A percentile compares a stretch with the other conserved stretches of the same genome.
Evolutionary conservation across 2,329 filamentous ascomycete species (phyloP).

Genomic region (Colletotrichum filicis): DNA sequence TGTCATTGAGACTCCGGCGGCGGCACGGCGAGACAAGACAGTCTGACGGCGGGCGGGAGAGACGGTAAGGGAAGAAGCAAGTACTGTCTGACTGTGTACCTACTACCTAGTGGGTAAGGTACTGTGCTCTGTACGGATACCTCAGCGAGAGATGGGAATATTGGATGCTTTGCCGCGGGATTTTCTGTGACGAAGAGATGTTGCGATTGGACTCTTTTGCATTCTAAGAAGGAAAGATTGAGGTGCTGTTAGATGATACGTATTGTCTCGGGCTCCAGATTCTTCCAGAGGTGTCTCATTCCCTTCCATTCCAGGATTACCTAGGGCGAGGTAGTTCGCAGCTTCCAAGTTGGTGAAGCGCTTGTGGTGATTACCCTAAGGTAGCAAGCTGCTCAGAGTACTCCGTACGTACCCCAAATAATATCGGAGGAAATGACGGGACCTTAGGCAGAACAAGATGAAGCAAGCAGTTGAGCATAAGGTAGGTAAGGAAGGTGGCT

Average conservation of each 20-base stretch:
- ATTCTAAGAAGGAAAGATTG: background rate
- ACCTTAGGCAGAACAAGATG: background rate
- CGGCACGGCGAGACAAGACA: conserved; percentile 1
- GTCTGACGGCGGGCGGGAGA: background rate
- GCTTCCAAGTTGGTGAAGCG: background rate
- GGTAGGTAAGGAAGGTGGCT: no score
- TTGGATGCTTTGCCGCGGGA: background rate
- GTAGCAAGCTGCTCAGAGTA: background rate
- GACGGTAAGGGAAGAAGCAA: conserved; percentile 21
- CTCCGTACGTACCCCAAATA: background rate
- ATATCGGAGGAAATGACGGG: no score
- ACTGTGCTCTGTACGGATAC: background rate
- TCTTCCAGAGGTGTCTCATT: background rate
- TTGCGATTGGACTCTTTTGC: background rate
- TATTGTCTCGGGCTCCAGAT: background rate
- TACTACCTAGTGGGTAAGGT: no score
- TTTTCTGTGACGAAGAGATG: background rate
- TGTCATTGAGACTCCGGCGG: background rate
- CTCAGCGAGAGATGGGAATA: background rate
- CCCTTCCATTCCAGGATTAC: background rate
- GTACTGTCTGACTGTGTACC: background rate
- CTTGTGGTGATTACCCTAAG: background rate
- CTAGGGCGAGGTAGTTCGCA: background rate
- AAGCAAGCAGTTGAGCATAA: background rate
- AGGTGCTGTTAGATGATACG: background rate